These are phyloP conservation scores for Phaffomyces antillensis DNA, from an alignment of 805 yeast genomes.

Conservation along the genomic window DNA sequence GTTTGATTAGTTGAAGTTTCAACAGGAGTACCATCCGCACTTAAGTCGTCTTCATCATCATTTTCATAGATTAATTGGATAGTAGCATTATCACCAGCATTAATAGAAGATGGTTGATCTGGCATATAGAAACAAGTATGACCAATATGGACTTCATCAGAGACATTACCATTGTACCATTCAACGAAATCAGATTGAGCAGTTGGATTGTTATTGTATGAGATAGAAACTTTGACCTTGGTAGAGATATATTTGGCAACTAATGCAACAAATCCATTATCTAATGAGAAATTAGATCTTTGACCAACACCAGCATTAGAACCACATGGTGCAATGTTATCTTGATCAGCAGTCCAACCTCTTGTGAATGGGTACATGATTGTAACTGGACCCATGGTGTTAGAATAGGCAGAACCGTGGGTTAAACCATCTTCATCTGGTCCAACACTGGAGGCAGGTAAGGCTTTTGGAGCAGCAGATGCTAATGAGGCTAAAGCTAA, in stretches of 20 bases:
- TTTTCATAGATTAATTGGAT: conserved; percentile 35
- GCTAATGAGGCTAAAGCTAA: conserved; percentile 13
- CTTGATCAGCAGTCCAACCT: conserved; percentile 39
- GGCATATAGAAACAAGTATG: conserved; percentile 41
- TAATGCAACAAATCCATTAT: conserved; percentile 39
- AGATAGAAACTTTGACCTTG: conserved; percentile 32
- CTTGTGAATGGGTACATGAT: conserved; percentile 35
- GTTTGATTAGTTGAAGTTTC: conserved; percentile 33
- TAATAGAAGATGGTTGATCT: conserved; percentile 31
- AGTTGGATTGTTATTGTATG: conserved; percentile 33
- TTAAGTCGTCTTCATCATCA: conserved; percentile 23
- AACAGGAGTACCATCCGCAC: conserved; percentile 25
- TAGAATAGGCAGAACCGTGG: conserved; percentile 22
- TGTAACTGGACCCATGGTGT: conserved; percentile 24
- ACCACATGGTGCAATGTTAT: conserved; percentile 42
- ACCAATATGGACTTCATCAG: conserved; percentile 34
- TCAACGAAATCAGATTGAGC: conserved; percentile 33
- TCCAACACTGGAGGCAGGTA: conserved; percentile 7
- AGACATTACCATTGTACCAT: conserved; percentile 32
- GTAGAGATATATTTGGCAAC: conserved; percentile 36
- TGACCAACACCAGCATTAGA: conserved; percentile 28
- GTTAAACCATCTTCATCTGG: conserved; percentile 11
- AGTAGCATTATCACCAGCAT: conserved; percentile 36
- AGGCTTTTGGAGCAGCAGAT: conserved; percentile 18
- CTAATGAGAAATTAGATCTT: conserved; percentile 39